A percentile compares a stretch with the other conserved stretches of the same genome.
These are phyloP conservation scores for Lycium barbarum DNA, from an alignment of 257 asterid genomes.

Conservation along the genomic window DNA sequence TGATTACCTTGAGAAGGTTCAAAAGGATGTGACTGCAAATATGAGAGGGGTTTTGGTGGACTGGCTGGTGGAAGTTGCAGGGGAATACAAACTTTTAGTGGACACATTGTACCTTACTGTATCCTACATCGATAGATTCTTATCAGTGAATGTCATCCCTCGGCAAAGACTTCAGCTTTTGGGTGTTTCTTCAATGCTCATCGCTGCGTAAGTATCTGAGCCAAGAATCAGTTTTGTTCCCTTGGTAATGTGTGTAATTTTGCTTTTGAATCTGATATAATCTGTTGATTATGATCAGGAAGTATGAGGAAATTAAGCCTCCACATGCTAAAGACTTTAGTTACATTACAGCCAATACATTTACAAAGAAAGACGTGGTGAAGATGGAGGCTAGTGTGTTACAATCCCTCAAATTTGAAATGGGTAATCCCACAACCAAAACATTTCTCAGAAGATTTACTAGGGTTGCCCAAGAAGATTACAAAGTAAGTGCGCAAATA, in stretches of 20 bases:
- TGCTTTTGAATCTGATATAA: background rate
- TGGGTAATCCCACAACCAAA: constrained; percentile 84
- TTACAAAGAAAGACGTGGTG: constrained; percentile 62
- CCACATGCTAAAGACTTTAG: constrained; percentile 73
- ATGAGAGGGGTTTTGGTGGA: constrained; percentile 90
- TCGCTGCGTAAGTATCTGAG: constrained; percentile 76
- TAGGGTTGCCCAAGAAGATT: constrained; percentile 59
- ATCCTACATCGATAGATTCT: constrained; percentile 71
- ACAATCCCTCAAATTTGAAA: constrained; percentile 70
- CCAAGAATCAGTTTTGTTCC: background rate
- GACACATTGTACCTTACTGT: constrained; percentile 73
- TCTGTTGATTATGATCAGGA: constrained; percentile 48
- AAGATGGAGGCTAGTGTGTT: constrained; percentile 88
- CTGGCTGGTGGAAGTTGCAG: constrained; percentile 94
- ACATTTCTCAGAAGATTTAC: constrained; percentile 78
- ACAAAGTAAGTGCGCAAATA: constrained; percentile 45
- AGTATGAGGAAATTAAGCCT: constrained; percentile 87
- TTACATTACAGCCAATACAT: constrained; percentile 78
- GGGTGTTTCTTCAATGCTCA: constrained; percentile 95
- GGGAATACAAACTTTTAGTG: constrained; percentile 81
- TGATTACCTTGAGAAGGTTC: constrained; percentile 62
- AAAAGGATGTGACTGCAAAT: constrained; percentile 70
- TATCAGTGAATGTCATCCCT: constrained; percentile 54
- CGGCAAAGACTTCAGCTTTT: constrained; percentile 85
- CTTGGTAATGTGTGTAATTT: background rate